Percentiles rank a stretch among this genome's conserved stretches.
Evolutionary conservation across 2,329 filamentous ascomycete genomes (phyloP).

Genomic region (Colletotrichum echinochloae): DNA sequence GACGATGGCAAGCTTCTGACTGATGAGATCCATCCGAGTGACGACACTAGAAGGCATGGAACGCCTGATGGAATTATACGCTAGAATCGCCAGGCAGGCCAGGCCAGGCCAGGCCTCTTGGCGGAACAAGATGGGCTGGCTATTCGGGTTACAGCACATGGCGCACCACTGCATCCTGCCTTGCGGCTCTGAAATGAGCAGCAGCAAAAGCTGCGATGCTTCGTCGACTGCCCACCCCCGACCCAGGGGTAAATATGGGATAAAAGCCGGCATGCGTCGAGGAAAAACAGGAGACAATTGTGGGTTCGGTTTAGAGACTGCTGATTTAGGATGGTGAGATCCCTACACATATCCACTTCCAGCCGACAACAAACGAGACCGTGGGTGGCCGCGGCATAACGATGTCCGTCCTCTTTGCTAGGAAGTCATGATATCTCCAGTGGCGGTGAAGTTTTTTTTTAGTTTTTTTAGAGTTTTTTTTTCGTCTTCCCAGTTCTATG

Average conservation of each 20-base stretch:
- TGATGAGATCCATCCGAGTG: conserved; percentile 39
- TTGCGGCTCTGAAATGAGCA: conserved; percentile 25
- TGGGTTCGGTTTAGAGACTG: conserved; percentile 11
- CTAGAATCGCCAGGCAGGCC: conserved; percentile 29
- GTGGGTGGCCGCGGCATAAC: conserved; percentile 22
- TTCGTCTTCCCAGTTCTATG: too few species aligned
- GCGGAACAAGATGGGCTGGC: conserved; percentile 38
- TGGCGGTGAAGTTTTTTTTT: neutral
- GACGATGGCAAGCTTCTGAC: conserved; percentile 40
- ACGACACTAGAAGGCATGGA: conserved; percentile 35
- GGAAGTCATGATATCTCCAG: conserved; percentile 4
- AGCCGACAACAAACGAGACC: conserved; percentile 41
- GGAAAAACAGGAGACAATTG: conserved; percentile 26
- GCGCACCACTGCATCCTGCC: conserved; percentile 1
- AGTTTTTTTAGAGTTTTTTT: neutral
- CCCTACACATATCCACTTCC: conserved; percentile 34
- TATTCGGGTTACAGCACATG: conserved; percentile 15
- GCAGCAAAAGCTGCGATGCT: conserved; percentile 20
- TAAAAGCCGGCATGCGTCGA: conserved; percentile 6
- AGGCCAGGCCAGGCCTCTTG: conserved; percentile 31
- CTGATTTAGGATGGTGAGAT: conserved; percentile 23
- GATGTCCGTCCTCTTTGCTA: neutral
- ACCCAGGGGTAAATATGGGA: conserved; percentile 21
- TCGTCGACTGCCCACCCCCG: conserved; percentile 13
- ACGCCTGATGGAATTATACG: conserved; percentile 33